A percentile compares a stretch with the other conserved stretches of the same genome.
These are phyloP conservation scores for Glaciozyma antarctica DNA, from an alignment of 768 basidiomycete species.

Conservation along the genomic window DNA sequence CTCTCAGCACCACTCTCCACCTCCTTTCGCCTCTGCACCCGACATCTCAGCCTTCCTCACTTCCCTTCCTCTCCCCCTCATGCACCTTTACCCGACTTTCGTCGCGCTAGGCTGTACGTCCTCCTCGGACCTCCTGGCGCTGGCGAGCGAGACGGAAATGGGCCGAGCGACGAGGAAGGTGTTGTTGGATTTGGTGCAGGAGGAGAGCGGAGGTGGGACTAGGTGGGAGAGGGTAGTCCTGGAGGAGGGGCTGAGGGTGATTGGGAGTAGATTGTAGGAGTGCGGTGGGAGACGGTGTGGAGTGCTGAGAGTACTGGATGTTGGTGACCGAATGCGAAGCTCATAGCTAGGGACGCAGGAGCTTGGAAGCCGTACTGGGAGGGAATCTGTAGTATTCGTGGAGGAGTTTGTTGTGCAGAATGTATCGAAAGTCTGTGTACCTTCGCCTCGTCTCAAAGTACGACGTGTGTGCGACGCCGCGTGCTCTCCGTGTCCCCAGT, in stretches of 20 bases:
- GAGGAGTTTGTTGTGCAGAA: too few species aligned
- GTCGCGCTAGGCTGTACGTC: constrained; percentile 7
- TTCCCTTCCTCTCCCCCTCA: constrained; percentile 20
- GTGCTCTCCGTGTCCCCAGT: too few species aligned
- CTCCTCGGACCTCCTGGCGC: constrained; percentile 6
- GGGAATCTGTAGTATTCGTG: too few species aligned
- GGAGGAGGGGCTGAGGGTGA: background rate
- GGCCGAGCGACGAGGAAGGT: background rate
- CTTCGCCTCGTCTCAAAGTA: too few species aligned
- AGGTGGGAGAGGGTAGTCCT: background rate
- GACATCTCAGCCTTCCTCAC: background rate
- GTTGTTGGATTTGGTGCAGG: constrained; percentile 5
- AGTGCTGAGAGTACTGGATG: too few species aligned
- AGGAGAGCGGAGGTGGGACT: background rate
- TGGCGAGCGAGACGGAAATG: background rate
- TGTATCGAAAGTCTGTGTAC: too few species aligned
- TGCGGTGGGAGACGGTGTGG: too few species aligned
- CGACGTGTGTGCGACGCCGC: too few species aligned
- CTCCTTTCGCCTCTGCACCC: background rate
- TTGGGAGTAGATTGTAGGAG: background rate
- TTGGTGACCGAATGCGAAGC: too few species aligned
- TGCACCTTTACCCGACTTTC: constrained; percentile 12
- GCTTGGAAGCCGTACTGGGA: too few species aligned
- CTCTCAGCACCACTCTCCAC: background rate
- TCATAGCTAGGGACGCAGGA: too few species aligned